Percentiles rank a stretch among this genome's conserved stretches.
These are phyloP conservation scores for Albifimbria verrucaria DNA, from an alignment of 2,329 filamentous ascomycete species.

Conservation along the genomic window DNA sequence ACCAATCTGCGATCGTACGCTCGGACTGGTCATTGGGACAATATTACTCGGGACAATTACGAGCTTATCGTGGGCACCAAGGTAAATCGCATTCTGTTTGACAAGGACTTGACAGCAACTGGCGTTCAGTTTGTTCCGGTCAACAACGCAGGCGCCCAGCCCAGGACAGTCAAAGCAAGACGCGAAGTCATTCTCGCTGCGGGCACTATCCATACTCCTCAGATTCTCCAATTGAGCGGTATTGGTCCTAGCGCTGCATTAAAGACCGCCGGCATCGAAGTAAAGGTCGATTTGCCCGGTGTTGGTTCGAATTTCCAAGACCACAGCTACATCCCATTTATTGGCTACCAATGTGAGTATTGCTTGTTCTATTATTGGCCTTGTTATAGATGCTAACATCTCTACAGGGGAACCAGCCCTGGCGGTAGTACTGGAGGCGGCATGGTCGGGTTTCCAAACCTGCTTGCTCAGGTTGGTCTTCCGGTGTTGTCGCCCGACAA, in stretches of 20 bases:
- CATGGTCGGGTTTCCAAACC: constrained; percentile 9
- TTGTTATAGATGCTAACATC: neutral
- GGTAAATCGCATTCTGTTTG: constrained; percentile 18
- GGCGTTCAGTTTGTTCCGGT: constrained; percentile 24
- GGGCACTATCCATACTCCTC: constrained; percentile 32
- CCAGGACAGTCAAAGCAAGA: constrained; percentile 19
- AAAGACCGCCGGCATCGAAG: constrained; percentile 27
- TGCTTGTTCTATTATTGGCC: neutral
- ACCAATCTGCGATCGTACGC: constrained; percentile 19
- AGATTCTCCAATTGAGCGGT: constrained; percentile 42
- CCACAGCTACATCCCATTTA: constrained; percentile 23
- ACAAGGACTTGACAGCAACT: constrained; percentile 17
- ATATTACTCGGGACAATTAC: constrained; percentile 19
- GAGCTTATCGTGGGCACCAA: constrained; percentile 20
- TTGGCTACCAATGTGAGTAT: constrained; percentile 14
- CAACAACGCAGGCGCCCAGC: constrained; percentile 10
- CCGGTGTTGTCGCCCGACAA: constrained; percentile 16
- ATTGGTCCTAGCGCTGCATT: constrained; percentile 36
- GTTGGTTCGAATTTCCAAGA: constrained; percentile 42
- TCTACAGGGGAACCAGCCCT: constrained; percentile 3
- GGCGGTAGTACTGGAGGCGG: constrained; percentile 6
- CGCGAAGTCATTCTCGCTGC: constrained; percentile 35
- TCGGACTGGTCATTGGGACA: constrained; percentile 21
- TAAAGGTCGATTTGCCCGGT: constrained; percentile 37
- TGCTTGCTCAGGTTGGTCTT: constrained; percentile 18